Evolutionary conservation across 148 eudicot species (phyloP).

Genomic region (Suaeda aralocaspica): DNA sequence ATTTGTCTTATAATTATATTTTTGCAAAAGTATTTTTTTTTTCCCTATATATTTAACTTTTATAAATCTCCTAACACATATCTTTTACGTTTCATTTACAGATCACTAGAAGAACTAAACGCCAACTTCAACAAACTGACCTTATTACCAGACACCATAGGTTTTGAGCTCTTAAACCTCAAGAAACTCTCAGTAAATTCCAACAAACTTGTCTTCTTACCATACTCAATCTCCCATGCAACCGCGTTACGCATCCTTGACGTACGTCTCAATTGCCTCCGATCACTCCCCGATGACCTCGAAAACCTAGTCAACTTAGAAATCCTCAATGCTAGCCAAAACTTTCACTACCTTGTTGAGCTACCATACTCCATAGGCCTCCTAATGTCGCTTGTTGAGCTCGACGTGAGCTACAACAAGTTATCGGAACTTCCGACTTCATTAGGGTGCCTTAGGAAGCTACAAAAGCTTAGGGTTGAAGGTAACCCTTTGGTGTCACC

Average conservation of each 20-base stretch:
- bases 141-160: conserved; percentile 59
- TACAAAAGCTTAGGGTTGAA: conserved; percentile 58
- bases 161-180: conserved; percentile 62
- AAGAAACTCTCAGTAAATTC: conserved; percentile 66
- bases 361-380: conserved; percentile 68
- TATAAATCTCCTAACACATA: background rate
- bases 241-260: conserved; percentile 52
- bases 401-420: conserved; percentile 70
- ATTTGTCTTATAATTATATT: no score
- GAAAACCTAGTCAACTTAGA: conserved; percentile 62
- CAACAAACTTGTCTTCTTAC: conserved; percentile 57
- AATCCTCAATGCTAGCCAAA: conserved; percentile 65
- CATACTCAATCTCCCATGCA: conserved; percentile 58
- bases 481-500: conserved; percentile 75
- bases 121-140: conserved; percentile 73
- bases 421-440: conserved; percentile 50
- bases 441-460: conserved; percentile 56
- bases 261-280: conserved; percentile 67
- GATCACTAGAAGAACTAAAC: conserved; percentile 47
- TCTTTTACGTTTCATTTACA: conserved; percentile 5
- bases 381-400: conserved; percentile 59
- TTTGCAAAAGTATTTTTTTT: no score
- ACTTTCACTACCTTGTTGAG: conserved; percentile 53
- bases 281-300: conserved; percentile 69
- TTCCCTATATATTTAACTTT: background rate